Evolutionary conservation across 2,329 filamentous ascomycete genomes (phyloP).

Genomic region (Penicillium sp.): DNA sequence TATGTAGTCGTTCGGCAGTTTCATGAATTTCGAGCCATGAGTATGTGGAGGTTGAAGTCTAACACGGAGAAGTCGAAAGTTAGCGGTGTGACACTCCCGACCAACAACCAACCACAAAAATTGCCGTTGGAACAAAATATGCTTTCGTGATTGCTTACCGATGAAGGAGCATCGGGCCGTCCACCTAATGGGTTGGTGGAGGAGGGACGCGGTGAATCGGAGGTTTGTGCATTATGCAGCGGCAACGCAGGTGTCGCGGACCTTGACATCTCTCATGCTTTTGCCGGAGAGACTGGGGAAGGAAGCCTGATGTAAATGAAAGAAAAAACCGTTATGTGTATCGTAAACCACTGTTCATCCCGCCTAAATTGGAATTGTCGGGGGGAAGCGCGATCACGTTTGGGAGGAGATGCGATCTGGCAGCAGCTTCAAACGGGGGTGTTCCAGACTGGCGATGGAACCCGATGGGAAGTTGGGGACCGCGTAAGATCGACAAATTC

Average conservation of each 20-base stretch:
- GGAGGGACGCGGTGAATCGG: slow-evolving; percentile 28
- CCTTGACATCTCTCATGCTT: slow-evolving; percentile 62
- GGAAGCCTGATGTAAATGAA: slow-evolving; percentile 2
- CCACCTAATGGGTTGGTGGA: slow-evolving; percentile 30
- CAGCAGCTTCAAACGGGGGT: slow-evolving; percentile 22
- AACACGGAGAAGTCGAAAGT: slow-evolving; percentile 10
- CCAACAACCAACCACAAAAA: not conserved
- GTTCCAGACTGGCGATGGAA: slow-evolving; percentile 13
- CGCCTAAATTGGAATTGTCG: slow-evolving; percentile 19
- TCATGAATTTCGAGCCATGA: slow-evolving; percentile 72
- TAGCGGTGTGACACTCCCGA: slow-evolving; percentile 8
- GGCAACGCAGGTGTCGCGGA: slow-evolving; percentile 59
- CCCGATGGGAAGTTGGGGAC: not conserved
- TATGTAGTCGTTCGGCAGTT: slow-evolving; percentile 72
- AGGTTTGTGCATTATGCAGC: slow-evolving; percentile 52
- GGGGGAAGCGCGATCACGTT: slow-evolving; percentile 21
- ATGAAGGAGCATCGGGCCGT: slow-evolving; percentile 30
- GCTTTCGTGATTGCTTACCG: slow-evolving; percentile 27
- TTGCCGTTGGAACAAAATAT: not conserved
- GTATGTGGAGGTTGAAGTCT: slow-evolving; percentile 51
- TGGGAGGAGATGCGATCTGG: slow-evolving; percentile 31
- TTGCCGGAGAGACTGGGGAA: slow-evolving; percentile 15
- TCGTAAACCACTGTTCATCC: slow-evolving; percentile 27
- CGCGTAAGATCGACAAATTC: slow-evolving; percentile 6
- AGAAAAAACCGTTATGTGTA: slow-evolving; percentile 17